Conservation (phyloP, 73 alveolate species). For the Diophrys appendiculata region DNA sequence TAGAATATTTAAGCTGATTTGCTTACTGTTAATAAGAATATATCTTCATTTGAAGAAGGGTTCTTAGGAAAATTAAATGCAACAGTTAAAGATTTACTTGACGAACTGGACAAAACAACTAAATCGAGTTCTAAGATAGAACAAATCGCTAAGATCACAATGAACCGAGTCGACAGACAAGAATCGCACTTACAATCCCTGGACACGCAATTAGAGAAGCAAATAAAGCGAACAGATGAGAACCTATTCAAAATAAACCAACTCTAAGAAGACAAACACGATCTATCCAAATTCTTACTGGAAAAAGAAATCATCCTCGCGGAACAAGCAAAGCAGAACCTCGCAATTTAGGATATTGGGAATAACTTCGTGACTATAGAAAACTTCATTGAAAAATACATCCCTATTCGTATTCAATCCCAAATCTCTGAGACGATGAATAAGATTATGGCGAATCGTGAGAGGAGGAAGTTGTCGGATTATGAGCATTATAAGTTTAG, state of each 20-base stretch:
- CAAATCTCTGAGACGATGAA: constrained; percentile 20
- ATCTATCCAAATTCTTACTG: neutral
- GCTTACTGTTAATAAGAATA: neutral
- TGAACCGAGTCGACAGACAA: neutral
- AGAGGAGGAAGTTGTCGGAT: neutral
- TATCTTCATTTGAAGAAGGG: neutral
- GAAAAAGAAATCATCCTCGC: neutral
- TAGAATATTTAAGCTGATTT: neutral
- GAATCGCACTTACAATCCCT: neutral
- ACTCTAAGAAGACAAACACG: neutral
- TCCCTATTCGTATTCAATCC: constrained; percentile 23
- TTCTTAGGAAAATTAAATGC: neutral
- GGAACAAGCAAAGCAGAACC: too few species aligned
- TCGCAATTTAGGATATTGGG: constrained; percentile 5
- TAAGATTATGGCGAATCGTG: neutral
- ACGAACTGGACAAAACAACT: neutral
- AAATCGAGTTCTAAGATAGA: neutral
- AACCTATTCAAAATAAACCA: neutral
- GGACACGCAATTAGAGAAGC: neutral
- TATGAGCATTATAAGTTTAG: constrained; percentile 13
- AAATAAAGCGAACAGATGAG: neutral
- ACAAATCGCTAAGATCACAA: neutral
- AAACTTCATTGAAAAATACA: constrained; percentile 29
- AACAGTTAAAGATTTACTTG: neutral
- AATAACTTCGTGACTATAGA: constrained; percentile 19